Conservation (phyloP, 805 yeast species). For the Wickerhamiella shivajii region DNA sequence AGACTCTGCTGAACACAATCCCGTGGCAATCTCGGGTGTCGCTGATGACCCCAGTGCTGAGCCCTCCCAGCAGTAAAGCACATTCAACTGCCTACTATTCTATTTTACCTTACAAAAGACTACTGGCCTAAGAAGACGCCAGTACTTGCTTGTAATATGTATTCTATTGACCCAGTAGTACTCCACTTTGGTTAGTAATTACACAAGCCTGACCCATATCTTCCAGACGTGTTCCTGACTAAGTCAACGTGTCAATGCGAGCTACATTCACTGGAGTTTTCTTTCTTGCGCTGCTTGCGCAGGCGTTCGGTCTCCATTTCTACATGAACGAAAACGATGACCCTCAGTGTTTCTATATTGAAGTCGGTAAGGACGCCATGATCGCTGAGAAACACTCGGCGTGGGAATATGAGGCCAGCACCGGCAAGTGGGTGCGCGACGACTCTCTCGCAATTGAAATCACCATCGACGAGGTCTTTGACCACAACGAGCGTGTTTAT, state of each 20-base stretch:
- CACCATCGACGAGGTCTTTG: slow-evolving; percentile 71
- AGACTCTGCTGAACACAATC: not conserved
- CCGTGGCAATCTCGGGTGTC: no score
- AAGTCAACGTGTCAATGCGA: no score
- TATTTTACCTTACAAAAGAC: no score
- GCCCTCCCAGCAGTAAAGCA: no score
- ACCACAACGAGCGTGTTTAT: slow-evolving; percentile 65
- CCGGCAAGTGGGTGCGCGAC: slow-evolving; percentile 38
- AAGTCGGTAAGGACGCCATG: slow-evolving; percentile 59
- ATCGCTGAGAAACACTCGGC: slow-evolving; percentile 64
- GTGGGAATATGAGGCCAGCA: slow-evolving; percentile 38
- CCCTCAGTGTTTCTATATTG: slow-evolving; percentile 68
- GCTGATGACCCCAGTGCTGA: not conserved
- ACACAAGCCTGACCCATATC: no score
- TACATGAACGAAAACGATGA: slow-evolving; percentile 63
- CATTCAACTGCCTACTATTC: no score
- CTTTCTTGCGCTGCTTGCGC: slow-evolving; percentile 10
- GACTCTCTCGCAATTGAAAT: slow-evolving; percentile 42
- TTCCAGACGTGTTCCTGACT: no score
- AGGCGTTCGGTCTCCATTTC: slow-evolving; percentile 39
- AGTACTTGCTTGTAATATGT: no score
- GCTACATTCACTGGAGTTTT: no score
- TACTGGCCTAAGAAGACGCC: no score
- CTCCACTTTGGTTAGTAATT: no score
- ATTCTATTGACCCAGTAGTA: no score